Evolutionary conservation across 352 stramenopile species (phyloP), one percentile per base, ranked within the genome.

Genomic region (Phytophthora quininea): DNA sequence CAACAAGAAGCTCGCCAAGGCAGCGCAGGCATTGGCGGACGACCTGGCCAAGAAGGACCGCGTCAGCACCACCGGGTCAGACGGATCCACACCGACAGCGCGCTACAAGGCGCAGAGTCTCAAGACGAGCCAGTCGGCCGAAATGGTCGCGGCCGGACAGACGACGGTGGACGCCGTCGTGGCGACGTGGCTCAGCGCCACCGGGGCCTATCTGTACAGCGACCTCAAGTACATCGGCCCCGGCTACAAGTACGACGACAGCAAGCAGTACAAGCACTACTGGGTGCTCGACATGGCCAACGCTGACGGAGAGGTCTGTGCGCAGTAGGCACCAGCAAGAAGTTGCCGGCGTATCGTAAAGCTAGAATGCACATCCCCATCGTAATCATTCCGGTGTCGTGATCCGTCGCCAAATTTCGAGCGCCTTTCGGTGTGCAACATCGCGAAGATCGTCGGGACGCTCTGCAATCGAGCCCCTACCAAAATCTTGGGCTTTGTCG

Each of bases 91-190:
- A 3, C 53, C 73, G 4, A 63, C 52, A 43, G 43, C 49, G 10
- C 77, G 77, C 54, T 69, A 73, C 40, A 29, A 51, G 4, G 48
- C 49, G 29, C 59, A 77, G n/a, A 33, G 54, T 12, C 69, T 80
- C 49, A 49, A 58, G 11, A 60, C 61, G 0, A 24, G 35, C 5
- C 49, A 29, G 19, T 65, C 61, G 8, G 62, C 65, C 8, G 79
- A 88, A 54, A 59, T 79, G 46, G 72, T 84, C 2, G 79, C 71
- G 1, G 76, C 67, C 3, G 79, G 79, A 2, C 69, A 82, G 32
- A 59, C 43, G 14, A 54, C 64, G 3, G 71, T 75, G 30, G 54
- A 76, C 14, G 48, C 51, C 10, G 74, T 83, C 14, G 76, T 85
- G 56, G 71, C 48, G 6, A 59, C 71, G 31, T 85, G 72, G 74